Evolutionary conservation across 176 grass and related monocot genomes (phyloP).

Genomic region (Puya raimondii): DNA sequence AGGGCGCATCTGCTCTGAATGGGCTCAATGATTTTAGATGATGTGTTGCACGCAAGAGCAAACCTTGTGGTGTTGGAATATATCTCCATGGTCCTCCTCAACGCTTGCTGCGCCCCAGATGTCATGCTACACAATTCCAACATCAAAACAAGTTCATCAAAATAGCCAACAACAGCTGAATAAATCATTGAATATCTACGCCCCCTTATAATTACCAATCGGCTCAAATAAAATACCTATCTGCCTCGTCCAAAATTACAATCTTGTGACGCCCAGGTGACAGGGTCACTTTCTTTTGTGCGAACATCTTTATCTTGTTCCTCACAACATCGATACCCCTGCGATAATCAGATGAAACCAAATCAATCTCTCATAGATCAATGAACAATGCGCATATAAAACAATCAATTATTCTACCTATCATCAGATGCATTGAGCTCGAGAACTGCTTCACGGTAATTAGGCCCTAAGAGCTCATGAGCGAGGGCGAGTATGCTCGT

Average conservation of each 20-base stretch:
- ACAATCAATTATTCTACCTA: conserved; percentile 32
- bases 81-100: conserved; percentile 97
- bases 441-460: conserved; percentile 77
- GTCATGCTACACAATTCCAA: conserved; percentile 63
- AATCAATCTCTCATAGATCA: not conserved
- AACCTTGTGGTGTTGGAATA: conserved; percentile 96
- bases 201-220: not conserved
- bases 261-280: conserved; percentile 77
- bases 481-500: conserved; percentile 94
- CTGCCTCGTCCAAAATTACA: conserved; percentile 88
- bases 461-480: conserved; percentile 82
- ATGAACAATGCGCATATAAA: not conserved
- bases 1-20: conserved; percentile 97
- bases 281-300: conserved; percentile 93
- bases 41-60: conserved; percentile 89
- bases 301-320: conserved; percentile 99
- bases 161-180: not conserved
- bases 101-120: conserved; percentile 83
- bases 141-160: conserved; percentile 9
- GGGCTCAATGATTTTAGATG: conserved; percentile 97
- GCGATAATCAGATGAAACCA: conserved; percentile 8
- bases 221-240: conserved; percentile 48
- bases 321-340: conserved; percentile 93
- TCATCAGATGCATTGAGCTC: conserved; percentile 97
- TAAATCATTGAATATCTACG: not conserved